Base-by-base conservation (phyloP, 257 asterid genomes). In the Jacaranda mimosifolia region DNA sequence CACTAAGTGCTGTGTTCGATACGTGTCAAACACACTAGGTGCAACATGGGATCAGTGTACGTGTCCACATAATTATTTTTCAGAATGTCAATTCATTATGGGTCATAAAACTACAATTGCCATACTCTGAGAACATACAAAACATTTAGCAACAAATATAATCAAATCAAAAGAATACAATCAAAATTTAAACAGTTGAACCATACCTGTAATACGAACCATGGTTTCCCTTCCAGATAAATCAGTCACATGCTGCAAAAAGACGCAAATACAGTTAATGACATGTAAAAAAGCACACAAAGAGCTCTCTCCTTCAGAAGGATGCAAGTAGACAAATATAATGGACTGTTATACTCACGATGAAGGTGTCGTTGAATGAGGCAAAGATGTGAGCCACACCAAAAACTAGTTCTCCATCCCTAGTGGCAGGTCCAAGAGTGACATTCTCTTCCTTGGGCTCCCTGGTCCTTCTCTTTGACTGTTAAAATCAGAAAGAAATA, bases 301-400 rank as follows among this genome's bases (percentile, higher is more conserved):
- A 26, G 35, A 55, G 1, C 39, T 13, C 26, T 21, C 42, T 6
- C 38, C 9, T 13, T 11, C n/a, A 36, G 18, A 12, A 38, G 19
- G 36, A 46, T 2, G 13, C 21, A 13, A 49, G 40, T n/a, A 14
- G 13, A 63, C 45, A 11, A 1, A 19, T 5, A 70, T 5, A 38
- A 10, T 13, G 48, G 6, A 56, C 13, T 18, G 10, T 12, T 11
- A 45, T 53, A 83, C 94, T 60, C 74, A 94, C 98, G 63, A 94
- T 94, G 80, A 94, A 94, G 19, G 98, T 94, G 67, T 94, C 98
- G 9, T 94, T 91, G 84, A 94, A 94, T 1, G 98, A 94, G 4
- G 98, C 98, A 70, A 94, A 94, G 80, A 94, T 89, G 90, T 94
- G 98, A 0, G 98, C 98, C 11, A 92, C 97, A 5, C 98, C 94